Percentiles rank a stretch among this genome's conserved stretches.
Evolutionary conservation across 768 basidiomycete species (phyloP).

Genomic region (Cystofilobasidium bisporidii): DNA sequence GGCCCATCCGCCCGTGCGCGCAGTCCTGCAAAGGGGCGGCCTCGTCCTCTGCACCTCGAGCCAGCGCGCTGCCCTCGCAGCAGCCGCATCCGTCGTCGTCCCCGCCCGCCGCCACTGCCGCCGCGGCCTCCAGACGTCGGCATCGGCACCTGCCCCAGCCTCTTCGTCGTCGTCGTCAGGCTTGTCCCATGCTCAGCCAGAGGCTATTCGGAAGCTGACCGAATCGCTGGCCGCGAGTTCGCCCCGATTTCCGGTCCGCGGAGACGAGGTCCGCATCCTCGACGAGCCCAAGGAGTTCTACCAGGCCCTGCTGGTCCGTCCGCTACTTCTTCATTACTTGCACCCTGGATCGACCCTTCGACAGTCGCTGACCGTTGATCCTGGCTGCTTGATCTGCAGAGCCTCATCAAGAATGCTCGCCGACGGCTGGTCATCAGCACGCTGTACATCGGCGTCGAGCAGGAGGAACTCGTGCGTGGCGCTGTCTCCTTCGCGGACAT

Average conservation of each 20-base stretch:
- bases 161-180: neutral
- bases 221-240: conserved; percentile 27
- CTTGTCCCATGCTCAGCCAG: neutral
- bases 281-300: conserved; percentile 55
- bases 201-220: conserved; percentile 21
- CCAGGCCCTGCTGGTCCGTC: conserved; percentile 41
- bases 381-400: conserved; percentile 44
- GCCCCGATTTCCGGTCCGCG: conserved; percentile 39
- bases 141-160: neutral
- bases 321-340: too few relatives aligned
- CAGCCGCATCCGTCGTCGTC: neutral
- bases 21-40: too few relatives aligned
- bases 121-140: neutral
- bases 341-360: too few relatives aligned
- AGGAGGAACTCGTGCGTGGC: conserved; percentile 61
- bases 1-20: too few relatives aligned
- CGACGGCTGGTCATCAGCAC: conserved; percentile 71
- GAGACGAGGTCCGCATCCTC: conserved; percentile 50
- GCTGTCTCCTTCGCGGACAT: neutral
- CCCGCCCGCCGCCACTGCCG: neutral
- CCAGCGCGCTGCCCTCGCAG: too few relatives aligned
- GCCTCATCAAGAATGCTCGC: conserved; percentile 67
- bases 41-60: too few relatives aligned
- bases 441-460: conserved; percentile 71
- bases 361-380: neutral